Evolutionary conservation across 2,329 filamentous ascomycete genomes (phyloP), one percentile per base, ranked within the genome.

Genomic region (Neobulgaria alba): DNA sequence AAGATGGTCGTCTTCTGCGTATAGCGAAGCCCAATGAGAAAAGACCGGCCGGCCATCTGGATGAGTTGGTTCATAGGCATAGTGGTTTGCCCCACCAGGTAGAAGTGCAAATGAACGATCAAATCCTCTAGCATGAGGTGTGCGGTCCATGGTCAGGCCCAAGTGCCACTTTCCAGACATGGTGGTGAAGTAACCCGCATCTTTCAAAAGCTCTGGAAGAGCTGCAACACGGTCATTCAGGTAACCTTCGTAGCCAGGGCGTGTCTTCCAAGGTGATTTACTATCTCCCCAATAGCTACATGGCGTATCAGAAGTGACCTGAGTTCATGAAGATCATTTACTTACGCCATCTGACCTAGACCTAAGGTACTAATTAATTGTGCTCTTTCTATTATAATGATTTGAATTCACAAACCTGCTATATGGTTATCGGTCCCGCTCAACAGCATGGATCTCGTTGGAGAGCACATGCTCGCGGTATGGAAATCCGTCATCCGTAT

Each of bases 401-500:
- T 7, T 7, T 7, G 7, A 7, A 7, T 26, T 7, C 7, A 26
- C 23, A 26, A 26, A 26, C 23, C 23, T 7, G 64, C 64, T 39
- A 67, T 68, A 43, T 68, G 70, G 47, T 73, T 65, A 47, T 74
- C 69, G 2, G 72, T 75, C 2, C 74, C 74, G 1, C 71, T 73
- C 62, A 77, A 68, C 40, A 78, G 67, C 74, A 78, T 78, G 33
- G 73, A 68, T 38, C 73, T 64, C 4, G 71, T 75, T 15, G 74
- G 75, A 42, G 73, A 77, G 57, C 73, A 77, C 43, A 73, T 71
- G 15, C 73, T 69, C 0, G 75, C 73, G 1, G 73, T 69, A 51
- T 78, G 74, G 55, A 77, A 77, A 43, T 73, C 71, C 0, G 73
- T 76, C 50, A 77, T 72, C 3, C 72, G 68, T 20, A 78, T 54